Conservation (phyloP, 2,329 filamentous ascomycete species). For the Lachnellula arida region DNA sequence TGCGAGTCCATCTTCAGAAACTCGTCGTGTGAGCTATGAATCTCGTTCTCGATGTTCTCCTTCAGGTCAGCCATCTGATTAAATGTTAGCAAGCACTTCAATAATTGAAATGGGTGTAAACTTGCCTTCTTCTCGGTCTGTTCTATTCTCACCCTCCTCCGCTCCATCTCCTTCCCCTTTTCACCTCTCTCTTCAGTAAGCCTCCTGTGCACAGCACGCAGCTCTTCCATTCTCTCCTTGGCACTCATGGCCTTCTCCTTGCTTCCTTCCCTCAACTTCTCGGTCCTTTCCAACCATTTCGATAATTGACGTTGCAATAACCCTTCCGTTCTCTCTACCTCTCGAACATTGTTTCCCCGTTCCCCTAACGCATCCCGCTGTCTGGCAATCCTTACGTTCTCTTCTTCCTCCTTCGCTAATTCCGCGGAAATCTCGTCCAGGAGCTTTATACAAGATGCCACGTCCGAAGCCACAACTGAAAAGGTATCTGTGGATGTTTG, state of each 20-base stretch:
- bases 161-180: constrained; percentile 89
- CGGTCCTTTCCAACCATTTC: constrained; percentile 83
- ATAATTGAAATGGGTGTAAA: constrained; percentile 8
- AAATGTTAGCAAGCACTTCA: constrained; percentile 27
- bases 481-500: constrained; percentile 93
- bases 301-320: constrained; percentile 77
- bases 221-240: constrained; percentile 84
- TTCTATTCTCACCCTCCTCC: constrained; percentile 86
- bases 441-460: constrained; percentile 81
- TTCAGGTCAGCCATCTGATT: constrained; percentile 91
- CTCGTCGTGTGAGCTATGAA: constrained; percentile 85
- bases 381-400: constrained; percentile 70
- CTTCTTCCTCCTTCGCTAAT: constrained; percentile 85
- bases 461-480: constrained; percentile 74
- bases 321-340: constrained; percentile 84
- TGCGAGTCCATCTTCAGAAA: constrained; percentile 97
- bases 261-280: constrained; percentile 75
- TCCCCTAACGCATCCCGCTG: constrained; percentile 86
- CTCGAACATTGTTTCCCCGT: constrained; percentile 80
- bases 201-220: constrained; percentile 72
- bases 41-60: constrained; percentile 93
- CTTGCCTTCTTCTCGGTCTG: constrained; percentile 96
- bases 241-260: constrained; percentile 76
- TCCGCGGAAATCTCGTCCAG: constrained; percentile 85
- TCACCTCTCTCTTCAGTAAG: constrained; percentile 80